Evolutionary conservation across 1,284 basidiomycete species (phyloP).

Genomic region (Chondrostereum purpureum): DNA sequence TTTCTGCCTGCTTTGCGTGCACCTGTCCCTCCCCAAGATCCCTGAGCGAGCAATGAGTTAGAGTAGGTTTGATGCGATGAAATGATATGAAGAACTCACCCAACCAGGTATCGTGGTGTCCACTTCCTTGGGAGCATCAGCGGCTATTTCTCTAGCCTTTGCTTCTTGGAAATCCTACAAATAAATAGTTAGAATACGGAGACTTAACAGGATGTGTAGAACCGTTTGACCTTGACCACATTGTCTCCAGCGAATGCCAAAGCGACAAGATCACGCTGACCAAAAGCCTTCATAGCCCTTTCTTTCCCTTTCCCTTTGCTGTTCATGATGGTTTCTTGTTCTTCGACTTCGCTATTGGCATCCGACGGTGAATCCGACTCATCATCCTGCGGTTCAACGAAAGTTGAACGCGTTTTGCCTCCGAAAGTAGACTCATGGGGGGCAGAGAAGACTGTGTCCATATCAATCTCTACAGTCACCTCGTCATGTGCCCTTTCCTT

Average conservation of each 20-base stretch:
- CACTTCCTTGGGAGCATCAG: constrained; percentile 79
- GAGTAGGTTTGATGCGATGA: constrained; percentile 3
- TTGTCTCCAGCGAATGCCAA: constrained; percentile 96
- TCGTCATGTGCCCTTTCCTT: constrained; percentile 60
- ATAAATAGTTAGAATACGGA: constrained; percentile 3
- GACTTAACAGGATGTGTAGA: constrained; percentile 16
- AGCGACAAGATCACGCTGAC: constrained; percentile 87
- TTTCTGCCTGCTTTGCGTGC: constrained; percentile 51
- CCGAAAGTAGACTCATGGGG: constrained; percentile 12
- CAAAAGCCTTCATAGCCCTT: constrained; percentile 54
- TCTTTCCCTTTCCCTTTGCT: constrained; percentile 39
- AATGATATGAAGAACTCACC: constrained; percentile 44
- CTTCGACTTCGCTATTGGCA: constrained; percentile 61
- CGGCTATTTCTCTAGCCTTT: constrained; percentile 73
- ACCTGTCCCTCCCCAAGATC: constrained; percentile 87
- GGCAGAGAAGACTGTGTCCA: constrained; percentile 25
- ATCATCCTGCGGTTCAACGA: constrained; percentile 27
- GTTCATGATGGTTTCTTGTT: constrained; percentile 47
- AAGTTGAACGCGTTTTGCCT: constrained; percentile 10
- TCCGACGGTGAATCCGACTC: too few relatives aligned
- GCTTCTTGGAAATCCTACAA: constrained; percentile 77
- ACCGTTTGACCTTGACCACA: constrained; percentile 84
- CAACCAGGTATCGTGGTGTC: constrained; percentile 94
- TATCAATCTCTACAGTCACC: constrained; percentile 69
- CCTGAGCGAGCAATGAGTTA: constrained; percentile 39